Base-by-base conservation (phyloP, 306 rosid genomes). In the Begonia masoniana region DNA sequence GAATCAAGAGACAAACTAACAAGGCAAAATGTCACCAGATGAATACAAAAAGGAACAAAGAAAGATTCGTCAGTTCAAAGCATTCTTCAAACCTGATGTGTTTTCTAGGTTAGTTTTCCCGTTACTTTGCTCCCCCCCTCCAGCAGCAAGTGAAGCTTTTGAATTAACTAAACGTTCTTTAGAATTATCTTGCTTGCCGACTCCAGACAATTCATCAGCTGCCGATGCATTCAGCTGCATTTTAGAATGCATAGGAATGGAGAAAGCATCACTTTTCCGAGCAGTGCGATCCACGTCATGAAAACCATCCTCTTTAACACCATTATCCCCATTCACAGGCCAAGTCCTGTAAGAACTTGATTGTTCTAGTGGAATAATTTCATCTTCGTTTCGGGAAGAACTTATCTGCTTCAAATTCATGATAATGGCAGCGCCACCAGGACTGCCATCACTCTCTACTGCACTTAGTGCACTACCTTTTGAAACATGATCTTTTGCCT, bases 301-400 rank as follows among this genome's bases (percentile, higher is more conserved):
- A 56, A 68, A 78, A 60, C 63, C 76, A 64, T 76, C 87, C 69
- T 85, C 94, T 63, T 76, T 79, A 54, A 64, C 62, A 63, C 84
- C 81, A 64, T 64, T 74, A 50, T 74, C 95, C 54, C 81, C 82
- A 69, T 71, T 80, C 66, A 70, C 67, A 10, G 76, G 76, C 84
- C 89, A 80, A 51, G 76, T 71, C 71, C 76, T 82, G 70, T 71
- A 73, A 68, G 93, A 83, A 73, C 81, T 72, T 64, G 93, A 75
- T 48, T 81, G 88, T 68, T 86, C 99, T 68, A 83, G 76, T 39
- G 75, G 76, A 74, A 75, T 66, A 71, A 67, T 62, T 61, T 76
- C 88, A 46, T 81, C 93, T 57, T 85, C 88, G 71, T 74, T 83
- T 75, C 82, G 71, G 26, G 82, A 68, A 51, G 78, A 26, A 76